A percentile compares a stretch with the other conserved stretches of the same genome.
phyloP scores from a whole-genome alignment of 495 filamentous ascomycete genomes.

The Penicillium cinerascens region DNA sequence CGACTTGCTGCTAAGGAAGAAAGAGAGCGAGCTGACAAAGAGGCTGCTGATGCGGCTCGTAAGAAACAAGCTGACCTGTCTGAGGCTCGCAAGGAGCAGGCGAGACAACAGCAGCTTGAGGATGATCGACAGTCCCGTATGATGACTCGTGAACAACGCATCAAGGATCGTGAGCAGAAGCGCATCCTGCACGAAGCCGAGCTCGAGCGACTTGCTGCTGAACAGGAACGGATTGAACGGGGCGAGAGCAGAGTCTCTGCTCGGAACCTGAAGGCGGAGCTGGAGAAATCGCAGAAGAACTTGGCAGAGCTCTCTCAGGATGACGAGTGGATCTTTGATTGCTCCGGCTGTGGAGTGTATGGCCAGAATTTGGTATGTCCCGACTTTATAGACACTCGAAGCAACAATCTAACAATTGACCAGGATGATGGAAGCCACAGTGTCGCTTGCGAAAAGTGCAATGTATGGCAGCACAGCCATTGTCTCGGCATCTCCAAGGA shows the following conservation, averaged over 20 bases:
- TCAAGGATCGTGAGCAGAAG: constrained; percentile 77
- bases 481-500: constrained; percentile 76
- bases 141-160: constrained; percentile 77
- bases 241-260: constrained; percentile 69
- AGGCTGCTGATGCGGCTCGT: constrained; percentile 65
- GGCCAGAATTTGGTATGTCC: constrained; percentile 68
- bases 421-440: constrained; percentile 89
- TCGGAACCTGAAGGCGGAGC: constrained; percentile 71
- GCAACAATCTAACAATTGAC: constrained; percentile 6
- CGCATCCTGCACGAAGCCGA: constrained; percentile 80
- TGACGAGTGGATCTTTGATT: constrained; percentile 93
- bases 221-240: constrained; percentile 62
- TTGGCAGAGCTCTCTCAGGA: constrained; percentile 71
- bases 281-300: constrained; percentile 69
- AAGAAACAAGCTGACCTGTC: constrained; percentile 63
- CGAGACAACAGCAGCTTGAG: constrained; percentile 62
- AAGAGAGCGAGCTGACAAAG: constrained; percentile 70
- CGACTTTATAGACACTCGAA: neutral
- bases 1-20: constrained; percentile 78
- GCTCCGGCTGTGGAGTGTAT: constrained; percentile 78
- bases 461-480: constrained; percentile 92
- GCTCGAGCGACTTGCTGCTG: constrained; percentile 71
- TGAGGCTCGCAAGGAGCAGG: constrained; percentile 64
- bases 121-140: constrained; percentile 76
- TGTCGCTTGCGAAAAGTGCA: constrained; percentile 92